phyloP scores from a whole-genome alignment of 1,284 basidiomycete species.

The Cutaneotrichosporon dermatis region DNA sequence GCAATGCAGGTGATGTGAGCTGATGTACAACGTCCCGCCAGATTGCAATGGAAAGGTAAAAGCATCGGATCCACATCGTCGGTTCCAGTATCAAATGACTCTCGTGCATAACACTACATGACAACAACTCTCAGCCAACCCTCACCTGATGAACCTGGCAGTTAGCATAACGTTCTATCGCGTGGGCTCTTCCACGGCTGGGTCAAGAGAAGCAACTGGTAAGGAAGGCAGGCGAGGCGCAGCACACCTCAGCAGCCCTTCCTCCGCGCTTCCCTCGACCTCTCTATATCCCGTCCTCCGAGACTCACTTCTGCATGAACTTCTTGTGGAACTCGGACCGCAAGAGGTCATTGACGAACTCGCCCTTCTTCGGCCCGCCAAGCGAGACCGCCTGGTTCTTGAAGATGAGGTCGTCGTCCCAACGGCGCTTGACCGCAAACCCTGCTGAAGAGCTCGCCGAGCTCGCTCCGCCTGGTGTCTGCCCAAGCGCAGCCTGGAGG shows the following conservation, averaged over 20 bases:
- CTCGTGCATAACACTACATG: background rate
- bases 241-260: background rate
- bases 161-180: background rate
- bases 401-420: slow-evolving; percentile 96
- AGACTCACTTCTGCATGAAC: slow-evolving; percentile 47
- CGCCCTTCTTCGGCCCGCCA: slow-evolving; percentile 63
- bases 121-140: background rate
- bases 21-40: no score
- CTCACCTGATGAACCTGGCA: slow-evolving; percentile 16
- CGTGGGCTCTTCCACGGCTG: no score
- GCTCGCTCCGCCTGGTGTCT: slow-evolving; percentile 53
- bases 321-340: slow-evolving; percentile 79
- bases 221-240: background rate
- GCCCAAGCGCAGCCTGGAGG: slow-evolving; percentile 78
- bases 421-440: slow-evolving; percentile 85
- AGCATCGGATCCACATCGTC: no score
- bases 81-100: no score
- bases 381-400: slow-evolving; percentile 82
- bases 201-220: background rate
- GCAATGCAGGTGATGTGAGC: no score
- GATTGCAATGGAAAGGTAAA: no score
- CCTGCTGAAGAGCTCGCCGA: slow-evolving; percentile 6
- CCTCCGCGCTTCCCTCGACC: no score
- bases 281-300: no score
- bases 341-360: slow-evolving; percentile 88